A percentile compares a stretch with the other conserved stretches of the same genome.
Evolutionary conservation across 2,329 filamentous ascomycete species (phyloP).

Genomic region (Zymoseptoria crescenta): DNA sequence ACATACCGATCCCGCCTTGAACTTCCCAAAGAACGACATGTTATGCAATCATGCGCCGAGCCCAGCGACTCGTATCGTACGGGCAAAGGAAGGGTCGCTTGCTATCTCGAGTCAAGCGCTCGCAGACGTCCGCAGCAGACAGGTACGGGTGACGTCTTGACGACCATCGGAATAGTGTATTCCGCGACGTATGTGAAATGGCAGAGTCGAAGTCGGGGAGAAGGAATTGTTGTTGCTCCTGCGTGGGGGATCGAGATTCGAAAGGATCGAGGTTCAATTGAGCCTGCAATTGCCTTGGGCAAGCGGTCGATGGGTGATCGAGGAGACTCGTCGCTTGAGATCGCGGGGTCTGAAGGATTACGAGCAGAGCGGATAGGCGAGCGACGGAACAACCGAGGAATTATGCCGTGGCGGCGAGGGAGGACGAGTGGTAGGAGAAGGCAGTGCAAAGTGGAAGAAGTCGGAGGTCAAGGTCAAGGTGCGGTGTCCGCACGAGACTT

Average conservation of each 20-base stretch:
- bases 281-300: not conserved
- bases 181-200: not conserved
- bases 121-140: not conserved
- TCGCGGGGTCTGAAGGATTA: not conserved
- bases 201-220: not conserved
- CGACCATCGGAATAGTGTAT: not conserved
- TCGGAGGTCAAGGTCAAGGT: not conserved
- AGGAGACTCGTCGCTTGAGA: not conserved
- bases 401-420: not conserved
- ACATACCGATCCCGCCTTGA: slow-evolving; percentile 44
- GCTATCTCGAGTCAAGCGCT: not conserved
- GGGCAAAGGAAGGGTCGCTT: not conserved
- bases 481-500: not conserved
- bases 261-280: not conserved
- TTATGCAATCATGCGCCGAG: slow-evolving; percentile 6
- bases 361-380: not conserved
- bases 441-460: not conserved
- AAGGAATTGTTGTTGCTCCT: not conserved
- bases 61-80: not conserved
- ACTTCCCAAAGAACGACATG: slow-evolving; percentile 50
- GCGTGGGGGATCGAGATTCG: not conserved
- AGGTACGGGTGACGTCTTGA: not conserved
- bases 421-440: not conserved
- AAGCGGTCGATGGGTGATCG: not conserved
- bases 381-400: not conserved